Evolutionary conservation across 2,329 filamentous ascomycete species (phyloP).

Genomic region (Didymella pomorum): DNA sequence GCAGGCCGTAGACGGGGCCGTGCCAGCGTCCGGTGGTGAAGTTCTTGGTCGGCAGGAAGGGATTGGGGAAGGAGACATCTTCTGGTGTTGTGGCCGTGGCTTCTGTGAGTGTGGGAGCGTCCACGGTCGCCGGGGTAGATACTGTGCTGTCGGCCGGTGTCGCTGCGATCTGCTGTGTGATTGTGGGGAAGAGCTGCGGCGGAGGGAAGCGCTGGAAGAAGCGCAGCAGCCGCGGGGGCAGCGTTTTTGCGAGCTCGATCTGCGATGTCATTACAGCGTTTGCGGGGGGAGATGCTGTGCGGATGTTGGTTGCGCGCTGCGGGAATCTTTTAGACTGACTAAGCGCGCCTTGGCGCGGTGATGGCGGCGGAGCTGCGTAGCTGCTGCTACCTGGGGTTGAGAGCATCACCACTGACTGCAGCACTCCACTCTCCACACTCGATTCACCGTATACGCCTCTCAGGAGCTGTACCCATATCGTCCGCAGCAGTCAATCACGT

Average conservation of each 20-base stretch:
- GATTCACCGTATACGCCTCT: background rate
- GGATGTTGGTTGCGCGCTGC: slow-evolving; percentile 8
- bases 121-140: too few relatives aligned
- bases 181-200: slow-evolving; percentile 54
- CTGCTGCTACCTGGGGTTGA: slow-evolving; percentile 24
- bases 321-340: slow-evolving; percentile 9
- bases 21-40: slow-evolving; percentile 82
- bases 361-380: slow-evolving; percentile 27
- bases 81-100: slow-evolving; percentile 13
- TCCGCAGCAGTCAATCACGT: background rate
- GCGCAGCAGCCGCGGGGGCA: slow-evolving; percentile 79
- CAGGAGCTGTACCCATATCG: too few relatives aligned
- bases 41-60: slow-evolving; percentile 83
- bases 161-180: slow-evolving; percentile 24
- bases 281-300: background rate
- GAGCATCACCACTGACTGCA: slow-evolving; percentile 8
- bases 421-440: background rate
- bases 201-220: slow-evolving; percentile 94
- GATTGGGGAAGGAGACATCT: slow-evolving; percentile 70
- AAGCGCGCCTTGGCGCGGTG: slow-evolving; percentile 1
- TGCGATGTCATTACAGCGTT: slow-evolving; percentile 38
- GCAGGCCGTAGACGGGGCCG: slow-evolving; percentile 80
- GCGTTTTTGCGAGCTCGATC: slow-evolving; percentile 69
- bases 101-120: background rate
- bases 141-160: slow-evolving; percentile 31